Base-by-base conservation (phyloP, 352 stramenopile species). In the Phytophthora colocasiae region DNA sequence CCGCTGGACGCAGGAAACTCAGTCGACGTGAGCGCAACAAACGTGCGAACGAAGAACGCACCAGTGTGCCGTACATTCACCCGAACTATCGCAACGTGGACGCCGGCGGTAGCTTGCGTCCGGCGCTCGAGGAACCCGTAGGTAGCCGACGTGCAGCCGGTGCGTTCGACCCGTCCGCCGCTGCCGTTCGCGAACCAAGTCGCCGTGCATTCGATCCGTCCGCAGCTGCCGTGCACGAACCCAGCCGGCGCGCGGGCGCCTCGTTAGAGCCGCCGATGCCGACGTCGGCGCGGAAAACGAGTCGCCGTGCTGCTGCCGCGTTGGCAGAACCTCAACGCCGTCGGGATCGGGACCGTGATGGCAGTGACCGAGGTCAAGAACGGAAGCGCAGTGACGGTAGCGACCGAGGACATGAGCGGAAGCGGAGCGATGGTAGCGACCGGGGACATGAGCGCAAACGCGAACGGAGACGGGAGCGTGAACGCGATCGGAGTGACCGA, bases 71-170 rank as follows among this genome's bases (percentile, higher is more conserved):
- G 31, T 50, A 71, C 26, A 71, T 64, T 12, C 62, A 75, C 14
- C 61, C 57, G 6, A 78, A 75, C 49, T 78, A 78, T 32, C 49
- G 58, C 45, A 71, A 78, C 50, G 61, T 75, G 26, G 32, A 71
- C 6, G 69, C 58, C 24, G 63, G 63, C 24, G 58, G 53, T 7
- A 71, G 38, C 24, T 39, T 10, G 4, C 58, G 51, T 6, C 57
- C 59, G 24, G 55, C 48, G 22, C n/a, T 66, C 1, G 56, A 73
- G 26, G 36, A 61, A 19, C 49, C 54, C 2, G 24, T 12, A 2
- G 47, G 55, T 10, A 64, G 53, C 34, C 47, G 59, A 19, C 45
- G 32, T 14, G 40, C n/a, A 6, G 36, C 40, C 34, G 49, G 9
- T 3, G 31, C 40, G 1, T 62, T 58, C 39, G 27, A 59, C 14